phyloP scores from a whole-genome alignment of 108 stramenopile species.

The Seminavis robusta region DNA sequence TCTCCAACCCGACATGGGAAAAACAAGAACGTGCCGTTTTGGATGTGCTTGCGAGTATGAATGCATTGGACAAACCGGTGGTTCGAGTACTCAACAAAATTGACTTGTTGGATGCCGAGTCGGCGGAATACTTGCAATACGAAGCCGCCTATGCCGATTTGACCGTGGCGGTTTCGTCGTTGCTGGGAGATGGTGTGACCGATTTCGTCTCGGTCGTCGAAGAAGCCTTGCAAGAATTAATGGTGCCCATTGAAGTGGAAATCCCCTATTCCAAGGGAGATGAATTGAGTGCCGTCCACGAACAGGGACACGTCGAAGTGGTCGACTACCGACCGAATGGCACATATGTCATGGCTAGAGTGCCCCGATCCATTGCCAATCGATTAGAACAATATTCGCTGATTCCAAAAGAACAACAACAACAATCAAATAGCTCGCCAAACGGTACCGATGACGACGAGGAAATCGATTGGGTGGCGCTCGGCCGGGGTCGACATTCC shows the following conservation, averaged over 20 bases:
- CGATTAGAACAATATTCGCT: constrained; percentile 60
- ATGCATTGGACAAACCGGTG: constrained; percentile 69
- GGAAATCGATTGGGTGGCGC: constrained; percentile 70
- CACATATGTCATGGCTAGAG: constrained; percentile 65
- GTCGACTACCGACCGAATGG: constrained; percentile 75
- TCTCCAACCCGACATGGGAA: constrained; percentile 76
- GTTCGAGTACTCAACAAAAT: constrained; percentile 82
- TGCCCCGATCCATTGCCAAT: constrained; percentile 68
- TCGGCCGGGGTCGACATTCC: constrained; percentile 62
- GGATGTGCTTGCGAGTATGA: constrained; percentile 68
- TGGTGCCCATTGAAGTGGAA: constrained; percentile 69
- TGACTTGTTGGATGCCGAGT: constrained; percentile 58
- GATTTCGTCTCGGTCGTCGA: constrained; percentile 81
- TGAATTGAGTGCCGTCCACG: constrained; percentile 78
- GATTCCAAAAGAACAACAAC: not conserved
- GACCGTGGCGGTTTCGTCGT: constrained; percentile 70
- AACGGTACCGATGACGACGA: constrained; percentile 14
- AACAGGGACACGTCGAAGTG: constrained; percentile 75
- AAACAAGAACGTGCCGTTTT: constrained; percentile 80
- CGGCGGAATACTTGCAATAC: constrained; percentile 59
- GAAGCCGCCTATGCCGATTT: constrained; percentile 57
- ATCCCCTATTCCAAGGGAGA: constrained; percentile 78
- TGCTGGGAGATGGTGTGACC: constrained; percentile 66
- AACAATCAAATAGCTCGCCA: constrained; percentile 1
- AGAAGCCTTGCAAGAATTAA: constrained; percentile 53